phyloP scores from a whole-genome alignment of 768 basidiomycete genomes.

The Phanerochaete sordida region DNA sequence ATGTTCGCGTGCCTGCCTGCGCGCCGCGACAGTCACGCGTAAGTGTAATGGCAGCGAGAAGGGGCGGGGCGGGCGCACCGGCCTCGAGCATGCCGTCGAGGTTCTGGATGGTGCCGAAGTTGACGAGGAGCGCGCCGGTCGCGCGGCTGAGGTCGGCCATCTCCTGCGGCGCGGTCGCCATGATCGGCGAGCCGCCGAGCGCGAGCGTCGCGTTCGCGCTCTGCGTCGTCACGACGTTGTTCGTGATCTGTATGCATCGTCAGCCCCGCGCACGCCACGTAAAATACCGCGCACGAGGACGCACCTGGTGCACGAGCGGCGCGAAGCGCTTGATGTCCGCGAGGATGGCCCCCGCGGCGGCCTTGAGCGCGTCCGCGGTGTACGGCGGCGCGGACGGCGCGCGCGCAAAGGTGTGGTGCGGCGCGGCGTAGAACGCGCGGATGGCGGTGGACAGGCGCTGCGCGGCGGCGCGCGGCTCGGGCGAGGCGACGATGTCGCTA shows the following conservation, averaged over 20 bases:
- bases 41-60: background rate
- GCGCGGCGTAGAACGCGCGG: constrained; percentile 35
- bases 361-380: constrained; percentile 34
- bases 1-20: constrained; percentile 60
- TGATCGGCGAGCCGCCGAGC: constrained; percentile 87
- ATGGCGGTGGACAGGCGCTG: constrained; percentile 40
- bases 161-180: constrained; percentile 83
- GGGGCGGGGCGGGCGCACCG: constrained; percentile 34
- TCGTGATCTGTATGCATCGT: constrained; percentile 65
- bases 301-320: constrained; percentile 82
- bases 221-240: constrained; percentile 84
- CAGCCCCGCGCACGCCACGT: background rate
- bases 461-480: constrained; percentile 51
- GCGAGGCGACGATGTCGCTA: constrained; percentile 76
- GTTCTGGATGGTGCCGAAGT: constrained; percentile 79
- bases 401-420: constrained; percentile 19
- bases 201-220: constrained; percentile 89
- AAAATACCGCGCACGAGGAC: background rate
- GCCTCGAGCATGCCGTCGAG: constrained; percentile 74
- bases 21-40: constrained; percentile 20
- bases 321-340: constrained; percentile 43
- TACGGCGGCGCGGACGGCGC: constrained; percentile 12
- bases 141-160: constrained; percentile 73
- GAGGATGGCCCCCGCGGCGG: constrained; percentile 48
- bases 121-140: constrained; percentile 71